phyloP scores from a whole-genome alignment of 306 rosid species.

The Cucumis hystrix region DNA sequence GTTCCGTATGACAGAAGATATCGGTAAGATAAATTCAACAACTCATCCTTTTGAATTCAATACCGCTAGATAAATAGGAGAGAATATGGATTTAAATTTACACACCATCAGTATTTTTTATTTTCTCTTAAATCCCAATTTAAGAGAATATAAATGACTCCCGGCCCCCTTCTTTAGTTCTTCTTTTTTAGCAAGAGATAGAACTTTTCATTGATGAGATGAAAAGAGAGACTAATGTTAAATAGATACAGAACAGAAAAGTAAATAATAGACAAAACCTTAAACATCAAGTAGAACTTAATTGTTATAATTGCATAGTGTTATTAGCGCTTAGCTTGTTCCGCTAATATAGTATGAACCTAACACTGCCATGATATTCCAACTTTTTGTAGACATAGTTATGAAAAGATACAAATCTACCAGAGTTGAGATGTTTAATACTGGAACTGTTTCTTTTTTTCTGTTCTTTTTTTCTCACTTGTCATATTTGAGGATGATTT shows the following conservation, averaged over 20 bases:
- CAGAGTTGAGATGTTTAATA: background rate
- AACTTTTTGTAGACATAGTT: too few species aligned
- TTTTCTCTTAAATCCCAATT: background rate
- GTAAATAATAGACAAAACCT: too few species aligned
- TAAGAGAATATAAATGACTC: background rate
- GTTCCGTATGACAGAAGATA: slow-evolving; percentile 66
- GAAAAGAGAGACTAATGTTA: too few species aligned
- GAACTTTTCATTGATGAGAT: too few species aligned
- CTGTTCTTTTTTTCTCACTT: background rate
- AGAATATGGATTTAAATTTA: background rate
- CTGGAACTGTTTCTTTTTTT: background rate
- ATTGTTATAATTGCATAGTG: too few species aligned
- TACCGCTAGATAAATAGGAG: background rate
- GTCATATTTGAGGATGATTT: background rate
- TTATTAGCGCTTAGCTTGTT: background rate
- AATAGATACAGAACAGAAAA: too few species aligned
- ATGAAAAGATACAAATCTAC: too few species aligned
- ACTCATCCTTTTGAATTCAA: background rate
- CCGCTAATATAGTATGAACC: background rate
- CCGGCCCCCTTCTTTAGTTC: background rate
- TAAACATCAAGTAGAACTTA: too few species aligned
- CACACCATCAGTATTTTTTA: background rate
- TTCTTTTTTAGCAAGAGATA: too few species aligned
- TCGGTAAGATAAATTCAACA: slow-evolving; percentile 18
- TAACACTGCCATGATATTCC: background rate